A percentile compares a stretch with the other conserved stretches of the same genome.
phyloP scores from a whole-genome alignment of 2,329 filamentous ascomycete species.

The Metarhizium anisopliae region DNA sequence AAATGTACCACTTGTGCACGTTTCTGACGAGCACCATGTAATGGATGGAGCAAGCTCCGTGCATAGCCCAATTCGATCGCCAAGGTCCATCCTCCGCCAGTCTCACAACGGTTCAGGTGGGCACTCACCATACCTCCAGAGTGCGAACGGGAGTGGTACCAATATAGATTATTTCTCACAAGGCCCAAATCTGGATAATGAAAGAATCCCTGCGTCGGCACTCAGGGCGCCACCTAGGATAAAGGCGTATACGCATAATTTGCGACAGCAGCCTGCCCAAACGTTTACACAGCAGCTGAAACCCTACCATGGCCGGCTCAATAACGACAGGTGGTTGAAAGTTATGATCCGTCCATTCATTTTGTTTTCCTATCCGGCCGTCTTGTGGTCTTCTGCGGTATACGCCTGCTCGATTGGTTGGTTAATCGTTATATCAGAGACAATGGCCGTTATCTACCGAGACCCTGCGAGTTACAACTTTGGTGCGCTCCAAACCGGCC shows the following conservation, averaged over 20 bases:
- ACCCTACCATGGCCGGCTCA: slow-evolving; percentile 70
- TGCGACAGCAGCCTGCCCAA: slow-evolving; percentile 57
- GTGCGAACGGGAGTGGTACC: slow-evolving; percentile 11
- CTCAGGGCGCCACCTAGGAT: slow-evolving; percentile 24
- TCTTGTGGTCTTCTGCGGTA: slow-evolving; percentile 79
- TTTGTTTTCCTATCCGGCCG: slow-evolving; percentile 76
- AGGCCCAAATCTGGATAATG: slow-evolving; percentile 29
- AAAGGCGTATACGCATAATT: slow-evolving; percentile 58
- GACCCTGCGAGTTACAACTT: slow-evolving; percentile 67
- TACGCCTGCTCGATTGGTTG: slow-evolving; percentile 88
- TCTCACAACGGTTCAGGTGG: not conserved
- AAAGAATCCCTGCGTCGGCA: slow-evolving; percentile 30
- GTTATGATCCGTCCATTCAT: slow-evolving; percentile 75
- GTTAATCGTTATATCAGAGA: slow-evolving; percentile 91
- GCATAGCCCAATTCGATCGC: slow-evolving; percentile 3
- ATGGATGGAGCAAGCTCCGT: slow-evolving; percentile 1
- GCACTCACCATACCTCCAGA: slow-evolving; percentile 4
- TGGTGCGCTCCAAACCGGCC: slow-evolving; percentile 66
- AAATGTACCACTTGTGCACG: slow-evolving; percentile 4
- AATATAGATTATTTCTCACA: slow-evolving; percentile 16
- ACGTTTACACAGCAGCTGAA: slow-evolving; percentile 67
- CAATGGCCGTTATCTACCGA: slow-evolving; percentile 72
- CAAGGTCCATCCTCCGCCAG: not conserved
- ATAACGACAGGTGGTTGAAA: slow-evolving; percentile 68
- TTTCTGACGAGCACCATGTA: slow-evolving; percentile 1